Conservation (phyloP, 1,139 yeast genomes). For the Wickerhamomyces sp. region DNA sequence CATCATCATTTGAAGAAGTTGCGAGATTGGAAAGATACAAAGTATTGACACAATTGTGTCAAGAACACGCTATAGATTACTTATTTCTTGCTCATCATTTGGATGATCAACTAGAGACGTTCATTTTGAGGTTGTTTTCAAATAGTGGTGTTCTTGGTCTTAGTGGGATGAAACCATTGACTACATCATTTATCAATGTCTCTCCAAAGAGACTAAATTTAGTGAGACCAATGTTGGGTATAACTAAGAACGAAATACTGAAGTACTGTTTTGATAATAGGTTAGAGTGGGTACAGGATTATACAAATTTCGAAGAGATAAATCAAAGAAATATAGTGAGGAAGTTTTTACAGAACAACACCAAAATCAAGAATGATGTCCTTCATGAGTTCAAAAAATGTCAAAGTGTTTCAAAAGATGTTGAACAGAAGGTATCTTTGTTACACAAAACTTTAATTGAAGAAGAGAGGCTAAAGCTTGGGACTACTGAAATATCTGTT, state of each 20-base stretch:
- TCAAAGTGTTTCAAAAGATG: constrained; percentile 4
- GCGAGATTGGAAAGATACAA: constrained; percentile 53
- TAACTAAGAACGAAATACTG: constrained; percentile 40
- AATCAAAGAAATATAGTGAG: constrained; percentile 53
- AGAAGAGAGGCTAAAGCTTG: neutral
- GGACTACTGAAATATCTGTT: neutral
- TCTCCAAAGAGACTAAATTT: constrained; percentile 24
- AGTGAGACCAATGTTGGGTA: constrained; percentile 50
- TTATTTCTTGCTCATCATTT: constrained; percentile 62
- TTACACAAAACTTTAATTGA: constrained; percentile 3
- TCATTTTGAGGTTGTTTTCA: constrained; percentile 46
- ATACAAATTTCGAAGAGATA: constrained; percentile 51
- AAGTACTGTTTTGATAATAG: constrained; percentile 38
- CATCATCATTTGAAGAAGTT: constrained; percentile 41
- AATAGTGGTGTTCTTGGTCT: constrained; percentile 61
- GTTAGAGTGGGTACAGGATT: constrained; percentile 64
- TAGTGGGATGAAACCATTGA: constrained; percentile 30
- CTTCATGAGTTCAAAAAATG: constrained; percentile 9
- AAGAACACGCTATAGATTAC: constrained; percentile 25
- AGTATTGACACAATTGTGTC: constrained; percentile 36
- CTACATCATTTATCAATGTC: constrained; percentile 19
- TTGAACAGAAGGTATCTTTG: constrained; percentile 10
- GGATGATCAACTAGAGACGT: constrained; percentile 73
- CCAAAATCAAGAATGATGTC: constrained; percentile 5
- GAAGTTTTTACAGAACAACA: constrained; percentile 16